A percentile compares a stretch with the other conserved stretches of the same genome.
phyloP scores from a whole-genome alignment of 805 yeast genomes.

The Lipomyces starkeyi region DNA sequence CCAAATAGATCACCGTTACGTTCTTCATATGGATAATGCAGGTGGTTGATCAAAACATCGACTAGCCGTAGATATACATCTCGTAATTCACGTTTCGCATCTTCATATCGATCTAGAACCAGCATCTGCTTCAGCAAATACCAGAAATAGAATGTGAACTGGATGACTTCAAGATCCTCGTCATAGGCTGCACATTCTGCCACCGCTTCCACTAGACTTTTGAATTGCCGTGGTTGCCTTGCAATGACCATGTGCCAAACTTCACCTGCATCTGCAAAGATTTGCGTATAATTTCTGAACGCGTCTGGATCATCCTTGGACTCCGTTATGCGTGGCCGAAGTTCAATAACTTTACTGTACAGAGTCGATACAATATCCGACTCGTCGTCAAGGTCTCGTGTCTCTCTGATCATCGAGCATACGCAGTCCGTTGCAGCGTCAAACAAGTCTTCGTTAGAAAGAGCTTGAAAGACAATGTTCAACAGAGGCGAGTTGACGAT shows the following conservation, averaged over 20 bases:
- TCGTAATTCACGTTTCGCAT: conserved; percentile 56
- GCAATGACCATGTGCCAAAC: conserved; percentile 91
- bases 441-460: conserved; percentile 65
- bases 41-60: conserved; percentile 65
- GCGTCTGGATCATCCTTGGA: conserved; percentile 61
- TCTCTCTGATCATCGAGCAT: conserved; percentile 79
- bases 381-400: conserved; percentile 64
- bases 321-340: conserved; percentile 57
- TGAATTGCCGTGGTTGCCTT: conserved; percentile 68
- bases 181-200: conserved; percentile 73
- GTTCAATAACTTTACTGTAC: conserved; percentile 67
- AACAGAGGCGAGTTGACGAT: conserved; percentile 72
- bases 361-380: conserved; percentile 66
- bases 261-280: conserved; percentile 92
- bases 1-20: conserved; percentile 58
- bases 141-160: conserved; percentile 94
- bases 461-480: conserved; percentile 67
- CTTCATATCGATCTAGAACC: conserved; percentile 61
- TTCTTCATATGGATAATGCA: conserved; percentile 70
- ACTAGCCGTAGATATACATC: conserved; percentile 66
- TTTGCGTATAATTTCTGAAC: conserved; percentile 70
- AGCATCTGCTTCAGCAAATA: conserved; percentile 76
- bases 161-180: conserved; percentile 85
- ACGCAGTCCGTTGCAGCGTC: conserved; percentile 88
- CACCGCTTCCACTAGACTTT: conserved; percentile 73